These are phyloP conservation scores for Mortierella sp. DNA, from an alignment of 371 early-diverging fungal species.

Conservation along the genomic window DNA sequence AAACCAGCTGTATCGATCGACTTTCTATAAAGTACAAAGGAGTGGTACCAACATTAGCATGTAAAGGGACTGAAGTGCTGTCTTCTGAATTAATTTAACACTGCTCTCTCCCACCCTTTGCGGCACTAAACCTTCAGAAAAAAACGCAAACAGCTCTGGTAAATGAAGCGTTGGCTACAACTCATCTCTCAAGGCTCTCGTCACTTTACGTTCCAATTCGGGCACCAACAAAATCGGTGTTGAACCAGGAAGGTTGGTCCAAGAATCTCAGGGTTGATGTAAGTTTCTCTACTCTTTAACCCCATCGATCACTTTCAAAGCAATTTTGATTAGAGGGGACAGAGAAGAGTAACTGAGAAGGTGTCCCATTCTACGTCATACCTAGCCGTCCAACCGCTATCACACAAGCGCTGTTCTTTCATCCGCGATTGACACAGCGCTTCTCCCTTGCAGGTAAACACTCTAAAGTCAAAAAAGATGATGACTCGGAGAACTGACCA, in stretches of 20 bases:
- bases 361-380: neutral
- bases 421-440: conserved; percentile 71
- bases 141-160: conserved; percentile 53
- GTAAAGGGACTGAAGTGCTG: too few species aligned
- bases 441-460: conserved; percentile 62
- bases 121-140: conserved; percentile 33
- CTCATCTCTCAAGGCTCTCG: conserved; percentile 59
- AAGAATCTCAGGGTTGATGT: conserved; percentile 32
- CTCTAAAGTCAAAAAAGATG: neutral
- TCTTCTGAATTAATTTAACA: too few species aligned
- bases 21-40: neutral
- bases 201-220: conserved; percentile 69
- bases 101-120: too few species aligned
- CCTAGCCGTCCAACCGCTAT: conserved; percentile 59
- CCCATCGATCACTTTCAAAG: too few species aligned
- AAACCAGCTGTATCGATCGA: conserved; percentile 3
- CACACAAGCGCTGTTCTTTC: conserved; percentile 76
- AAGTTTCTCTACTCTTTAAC: conserved; percentile 7
- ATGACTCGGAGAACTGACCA: neutral
- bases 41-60: neutral
- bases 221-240: conserved; percentile 46
- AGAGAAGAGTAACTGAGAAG: too few species aligned
- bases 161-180: conserved; percentile 63
- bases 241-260: conserved; percentile 41
- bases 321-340: too few species aligned